These are phyloP conservation scores for Penicillium rolfsii DNA, from an alignment of 2,329 filamentous ascomycete genomes.

Conservation along the genomic window DNA sequence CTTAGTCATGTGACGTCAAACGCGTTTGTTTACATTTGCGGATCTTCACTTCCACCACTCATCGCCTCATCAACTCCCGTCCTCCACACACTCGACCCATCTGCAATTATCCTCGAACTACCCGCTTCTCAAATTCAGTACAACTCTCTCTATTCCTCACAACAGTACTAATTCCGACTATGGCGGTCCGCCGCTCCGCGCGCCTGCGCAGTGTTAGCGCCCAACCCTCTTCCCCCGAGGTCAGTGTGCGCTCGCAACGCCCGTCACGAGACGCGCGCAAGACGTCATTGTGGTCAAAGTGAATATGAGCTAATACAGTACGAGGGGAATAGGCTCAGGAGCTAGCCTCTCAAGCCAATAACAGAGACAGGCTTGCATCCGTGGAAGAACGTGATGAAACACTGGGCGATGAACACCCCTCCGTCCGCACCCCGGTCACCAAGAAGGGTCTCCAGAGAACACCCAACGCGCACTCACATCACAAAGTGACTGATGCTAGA, in stretches of 20 bases:
- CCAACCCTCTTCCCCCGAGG: slow-evolving; percentile 35
- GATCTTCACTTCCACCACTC: slow-evolving; percentile 8
- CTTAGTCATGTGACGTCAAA: slow-evolving; percentile 31
- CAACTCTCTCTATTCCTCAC: background rate
- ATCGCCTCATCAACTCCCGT: slow-evolving; percentile 6
- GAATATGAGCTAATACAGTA: slow-evolving; percentile 11
- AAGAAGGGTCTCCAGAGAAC: slow-evolving; percentile 31
- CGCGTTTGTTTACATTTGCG: slow-evolving; percentile 27
- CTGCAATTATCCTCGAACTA: background rate
- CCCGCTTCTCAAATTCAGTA: background rate
- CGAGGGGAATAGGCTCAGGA: slow-evolving; percentile 25
- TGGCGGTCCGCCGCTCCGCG: slow-evolving; percentile 48
- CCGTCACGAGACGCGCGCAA: slow-evolving; percentile 13
- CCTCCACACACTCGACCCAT: slow-evolving; percentile 7
- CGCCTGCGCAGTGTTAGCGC: slow-evolving; percentile 39
- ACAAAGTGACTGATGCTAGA: slow-evolving; percentile 33
- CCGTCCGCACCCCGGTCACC: slow-evolving; percentile 31
- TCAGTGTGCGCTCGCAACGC: slow-evolving; percentile 31
- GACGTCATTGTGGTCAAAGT: slow-evolving; percentile 11
- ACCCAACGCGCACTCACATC: slow-evolving; percentile 33
- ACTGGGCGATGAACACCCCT: slow-evolving; percentile 36
- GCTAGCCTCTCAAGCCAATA: slow-evolving; percentile 26
- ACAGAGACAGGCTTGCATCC: slow-evolving; percentile 44
- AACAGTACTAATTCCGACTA: slow-evolving; percentile 18
- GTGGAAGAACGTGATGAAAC: slow-evolving; percentile 54